These are phyloP conservation scores for Citeromyces hawaiiensis DNA, from an alignment of 1,139 yeast species.

Conservation along the genomic window DNA sequence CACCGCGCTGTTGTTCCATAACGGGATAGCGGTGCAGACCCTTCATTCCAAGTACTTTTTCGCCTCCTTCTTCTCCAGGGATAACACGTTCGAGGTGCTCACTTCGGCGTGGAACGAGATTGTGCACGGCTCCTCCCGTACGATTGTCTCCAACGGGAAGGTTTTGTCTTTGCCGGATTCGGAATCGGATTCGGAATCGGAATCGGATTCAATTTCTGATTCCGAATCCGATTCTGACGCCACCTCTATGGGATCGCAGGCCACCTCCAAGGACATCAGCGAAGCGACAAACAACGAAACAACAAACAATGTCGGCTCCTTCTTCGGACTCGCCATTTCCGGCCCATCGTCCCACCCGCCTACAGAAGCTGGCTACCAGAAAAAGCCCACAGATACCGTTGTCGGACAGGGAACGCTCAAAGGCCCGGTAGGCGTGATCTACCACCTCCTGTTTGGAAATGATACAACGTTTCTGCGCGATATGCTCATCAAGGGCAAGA, in stretches of 20 bases:
- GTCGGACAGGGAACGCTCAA: slow-evolving; percentile 45
- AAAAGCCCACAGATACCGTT: slow-evolving; percentile 46
- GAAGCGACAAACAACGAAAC: slow-evolving; percentile 11
- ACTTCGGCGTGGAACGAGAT: slow-evolving; percentile 40
- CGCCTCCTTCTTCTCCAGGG: slow-evolving; percentile 63
- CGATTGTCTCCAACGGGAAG: slow-evolving; percentile 10
- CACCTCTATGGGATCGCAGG: slow-evolving; percentile 10
- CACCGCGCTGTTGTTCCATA: slow-evolving; percentile 64
- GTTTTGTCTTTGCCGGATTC: neutral
- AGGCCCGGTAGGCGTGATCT: slow-evolving; percentile 80
- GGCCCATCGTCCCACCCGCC: slow-evolving; percentile 50
- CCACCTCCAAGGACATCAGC: slow-evolving; percentile 21
- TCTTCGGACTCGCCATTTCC: slow-evolving; percentile 21
- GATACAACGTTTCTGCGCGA: slow-evolving; percentile 45
- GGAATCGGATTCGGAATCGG: slow-evolving; percentile 2
- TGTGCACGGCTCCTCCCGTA: slow-evolving; percentile 8
- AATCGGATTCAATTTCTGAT: slow-evolving; percentile 9
- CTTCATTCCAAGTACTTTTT: slow-evolving; percentile 58
- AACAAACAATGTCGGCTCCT: slow-evolving; percentile 42
- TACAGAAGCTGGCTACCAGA: slow-evolving; percentile 34
- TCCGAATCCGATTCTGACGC: slow-evolving; percentile 9
- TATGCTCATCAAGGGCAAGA: slow-evolving; percentile 55
- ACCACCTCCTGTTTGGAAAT: slow-evolving; percentile 56
- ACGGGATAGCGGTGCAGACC: slow-evolving; percentile 60
- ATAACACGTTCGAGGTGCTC: slow-evolving; percentile 46